Percentiles rank a stretch among this genome's conserved stretches.
These are phyloP conservation scores for Aquilaria yunnanensis DNA, from an alignment of 345 rosid genomes.

Conservation along the genomic window DNA sequence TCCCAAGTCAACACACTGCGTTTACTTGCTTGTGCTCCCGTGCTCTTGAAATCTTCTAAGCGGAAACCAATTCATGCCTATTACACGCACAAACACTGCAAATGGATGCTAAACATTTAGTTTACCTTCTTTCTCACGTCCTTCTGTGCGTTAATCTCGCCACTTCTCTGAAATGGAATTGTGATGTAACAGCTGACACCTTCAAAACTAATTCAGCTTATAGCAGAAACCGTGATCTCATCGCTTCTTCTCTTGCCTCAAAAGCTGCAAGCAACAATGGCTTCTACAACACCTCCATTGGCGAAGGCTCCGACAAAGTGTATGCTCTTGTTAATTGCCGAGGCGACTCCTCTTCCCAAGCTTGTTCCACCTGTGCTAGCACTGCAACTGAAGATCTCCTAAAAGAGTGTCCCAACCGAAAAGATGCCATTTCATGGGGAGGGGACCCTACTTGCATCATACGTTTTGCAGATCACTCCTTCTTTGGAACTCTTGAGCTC, in stretches of 20 bases:
- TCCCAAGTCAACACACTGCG: no score
- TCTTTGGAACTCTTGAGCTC: conserved; percentile 8
- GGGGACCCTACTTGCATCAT: conserved; percentile 2
- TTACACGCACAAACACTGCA: background rate
- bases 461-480: conserved; percentile 10
- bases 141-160: background rate
- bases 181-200: no score
- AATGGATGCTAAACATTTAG: background rate
- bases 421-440: conserved; percentile 10
- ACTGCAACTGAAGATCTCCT: background rate
- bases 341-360: conserved; percentile 6
- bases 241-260: conserved; percentile 12
- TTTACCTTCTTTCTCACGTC: background rate
- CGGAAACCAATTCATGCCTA: background rate
- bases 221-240: conserved; percentile 3
- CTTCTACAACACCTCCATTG: conserved; percentile 3
- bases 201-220: background rate
- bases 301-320: conserved; percentile 13
- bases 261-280: background rate
- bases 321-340: conserved; percentile 18
- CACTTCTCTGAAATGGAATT: background rate
- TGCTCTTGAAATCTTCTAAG: background rate
- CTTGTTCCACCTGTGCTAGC: conserved; percentile 4
- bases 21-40: background rate
- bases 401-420: conserved; percentile 10